phyloP scores from a whole-genome alignment of 306 rosid genomes.

The Gynostemma pentaphyllum region DNA sequence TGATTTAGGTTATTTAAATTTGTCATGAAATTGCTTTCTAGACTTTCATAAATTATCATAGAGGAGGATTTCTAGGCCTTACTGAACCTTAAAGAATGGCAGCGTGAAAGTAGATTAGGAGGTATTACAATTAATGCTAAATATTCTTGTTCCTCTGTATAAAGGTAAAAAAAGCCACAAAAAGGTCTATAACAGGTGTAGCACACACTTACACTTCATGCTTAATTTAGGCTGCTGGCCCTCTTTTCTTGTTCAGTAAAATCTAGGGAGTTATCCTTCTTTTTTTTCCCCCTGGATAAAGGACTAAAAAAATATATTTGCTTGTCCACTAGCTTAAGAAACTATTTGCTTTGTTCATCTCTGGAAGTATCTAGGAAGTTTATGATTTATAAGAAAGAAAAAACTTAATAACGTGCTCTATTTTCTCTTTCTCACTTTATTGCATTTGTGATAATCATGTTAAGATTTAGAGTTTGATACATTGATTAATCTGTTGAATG shows the following conservation, averaged over 20 bases:
- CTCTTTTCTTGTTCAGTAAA: background rate
- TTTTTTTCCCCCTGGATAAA: background rate
- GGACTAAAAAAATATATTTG: background rate
- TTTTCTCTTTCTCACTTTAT: background rate
- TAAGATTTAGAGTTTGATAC: background rate
- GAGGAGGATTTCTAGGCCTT: background rate
- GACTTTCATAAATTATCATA: background rate
- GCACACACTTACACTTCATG: background rate
- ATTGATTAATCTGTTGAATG: conserved; percentile 19
- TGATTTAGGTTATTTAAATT: background rate
- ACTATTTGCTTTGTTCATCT: background rate
- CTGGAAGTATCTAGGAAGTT: no score
- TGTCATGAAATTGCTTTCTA: background rate
- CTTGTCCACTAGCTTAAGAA: background rate
- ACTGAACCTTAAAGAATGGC: background rate
- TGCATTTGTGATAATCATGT: background rate
- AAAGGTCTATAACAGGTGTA: no score
- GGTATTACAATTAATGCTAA: background rate
- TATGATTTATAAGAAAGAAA: no score
- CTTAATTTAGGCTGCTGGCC: background rate
- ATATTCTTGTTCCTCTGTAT: background rate
- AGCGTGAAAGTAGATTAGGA: background rate
- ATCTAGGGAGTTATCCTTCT: background rate
- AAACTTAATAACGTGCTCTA: no score
- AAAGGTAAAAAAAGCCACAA: no score